Percentiles rank a stretch among this genome's conserved stretches.
Evolutionary conservation across 352 stramenopile genomes (phyloP).

Genomic region (Phytophthora foliorum): DNA sequence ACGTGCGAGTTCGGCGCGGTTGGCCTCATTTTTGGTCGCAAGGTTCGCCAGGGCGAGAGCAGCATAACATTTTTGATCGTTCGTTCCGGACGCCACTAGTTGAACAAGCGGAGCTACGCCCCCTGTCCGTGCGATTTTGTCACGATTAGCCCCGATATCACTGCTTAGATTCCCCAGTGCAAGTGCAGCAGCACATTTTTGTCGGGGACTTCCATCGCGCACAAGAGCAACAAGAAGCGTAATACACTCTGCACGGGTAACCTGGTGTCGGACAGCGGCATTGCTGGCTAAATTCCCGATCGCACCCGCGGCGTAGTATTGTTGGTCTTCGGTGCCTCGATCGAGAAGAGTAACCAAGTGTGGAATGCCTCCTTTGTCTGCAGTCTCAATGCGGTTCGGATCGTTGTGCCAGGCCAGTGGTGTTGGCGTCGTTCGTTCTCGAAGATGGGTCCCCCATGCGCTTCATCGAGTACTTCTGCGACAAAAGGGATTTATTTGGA

Average conservation of each 20-base stretch:
- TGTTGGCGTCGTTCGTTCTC: constrained; percentile 6
- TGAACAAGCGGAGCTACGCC: not conserved
- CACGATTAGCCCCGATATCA: not conserved
- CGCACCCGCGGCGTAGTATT: constrained; percentile 1
- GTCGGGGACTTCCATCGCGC: not conserved
- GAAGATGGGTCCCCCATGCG: constrained; percentile 10
- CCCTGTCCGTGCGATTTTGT: not conserved
- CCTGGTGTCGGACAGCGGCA: not conserved
- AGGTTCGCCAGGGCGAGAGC: not conserved
- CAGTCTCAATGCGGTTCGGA: not conserved
- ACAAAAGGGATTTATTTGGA: constrained; percentile 26
- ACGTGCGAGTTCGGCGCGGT: not conserved
- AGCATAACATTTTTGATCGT: constrained; percentile 5
- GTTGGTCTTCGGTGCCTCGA: constrained; percentile 1
- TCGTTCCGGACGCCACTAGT: not conserved
- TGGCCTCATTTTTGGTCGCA: not conserved
- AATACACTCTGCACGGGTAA: not conserved
- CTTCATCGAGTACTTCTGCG: constrained; percentile 25
- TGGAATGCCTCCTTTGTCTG: not conserved
- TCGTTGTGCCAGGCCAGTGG: constrained; percentile 1
- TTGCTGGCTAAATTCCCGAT: not conserved
- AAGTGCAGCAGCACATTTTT: not conserved
- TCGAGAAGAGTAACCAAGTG: not conserved
- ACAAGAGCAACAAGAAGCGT: constrained; percentile 2
- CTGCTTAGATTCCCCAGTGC: not conserved